Evolutionary conservation across 2,329 filamentous ascomycete genomes (phyloP).

Genomic region (Hymenotorrendiella dingleyae): DNA sequence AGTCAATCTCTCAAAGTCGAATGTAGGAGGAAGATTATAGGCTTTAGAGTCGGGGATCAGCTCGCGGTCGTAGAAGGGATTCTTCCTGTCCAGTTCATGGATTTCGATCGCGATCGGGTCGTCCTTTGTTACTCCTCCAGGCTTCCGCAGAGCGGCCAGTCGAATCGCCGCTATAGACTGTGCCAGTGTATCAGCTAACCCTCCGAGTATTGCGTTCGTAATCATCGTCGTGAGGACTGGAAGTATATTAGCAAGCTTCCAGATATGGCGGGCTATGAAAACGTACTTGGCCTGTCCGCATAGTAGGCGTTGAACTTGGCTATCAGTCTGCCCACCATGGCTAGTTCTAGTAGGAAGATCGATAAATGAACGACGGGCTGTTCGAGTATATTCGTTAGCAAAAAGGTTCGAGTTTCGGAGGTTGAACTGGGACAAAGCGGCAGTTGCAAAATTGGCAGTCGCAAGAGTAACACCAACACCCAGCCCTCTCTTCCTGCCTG

Average conservation of each 20-base stretch:
- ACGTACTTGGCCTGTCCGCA: slow-evolving; percentile 74
- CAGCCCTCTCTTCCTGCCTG: neutral
- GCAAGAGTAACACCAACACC: neutral
- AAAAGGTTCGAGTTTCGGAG: slow-evolving; percentile 21
- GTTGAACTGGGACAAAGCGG: neutral
- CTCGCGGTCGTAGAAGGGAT: slow-evolving; percentile 59
- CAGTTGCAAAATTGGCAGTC: neutral
- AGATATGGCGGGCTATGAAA: neutral
- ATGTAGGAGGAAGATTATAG: slow-evolving; percentile 62
- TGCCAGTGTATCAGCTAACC: slow-evolving; percentile 92
- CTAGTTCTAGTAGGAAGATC: slow-evolving; percentile 84
- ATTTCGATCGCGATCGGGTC: slow-evolving; percentile 82
- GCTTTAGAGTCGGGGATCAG: slow-evolving; percentile 57
- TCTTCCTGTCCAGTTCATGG: slow-evolving; percentile 77
- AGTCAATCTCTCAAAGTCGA: slow-evolving; percentile 91
- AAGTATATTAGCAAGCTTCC: slow-evolving; percentile 7
- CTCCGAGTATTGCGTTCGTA: slow-evolving; percentile 91
- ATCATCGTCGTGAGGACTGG: slow-evolving; percentile 96
- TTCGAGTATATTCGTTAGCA: slow-evolving; percentile 7
- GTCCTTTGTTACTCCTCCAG: slow-evolving; percentile 49
- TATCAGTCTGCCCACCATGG: slow-evolving; percentile 72
- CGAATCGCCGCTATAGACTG: slow-evolving; percentile 85
- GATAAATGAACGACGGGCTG: slow-evolving; percentile 84
- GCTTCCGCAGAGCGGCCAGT: slow-evolving; percentile 58
- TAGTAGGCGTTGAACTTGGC: slow-evolving; percentile 93